Percentiles rank a stretch among this genome's conserved stretches.
phyloP scores from a whole-genome alignment of 2,329 filamentous ascomycete species.

The Ascomycota sp. region DNA sequence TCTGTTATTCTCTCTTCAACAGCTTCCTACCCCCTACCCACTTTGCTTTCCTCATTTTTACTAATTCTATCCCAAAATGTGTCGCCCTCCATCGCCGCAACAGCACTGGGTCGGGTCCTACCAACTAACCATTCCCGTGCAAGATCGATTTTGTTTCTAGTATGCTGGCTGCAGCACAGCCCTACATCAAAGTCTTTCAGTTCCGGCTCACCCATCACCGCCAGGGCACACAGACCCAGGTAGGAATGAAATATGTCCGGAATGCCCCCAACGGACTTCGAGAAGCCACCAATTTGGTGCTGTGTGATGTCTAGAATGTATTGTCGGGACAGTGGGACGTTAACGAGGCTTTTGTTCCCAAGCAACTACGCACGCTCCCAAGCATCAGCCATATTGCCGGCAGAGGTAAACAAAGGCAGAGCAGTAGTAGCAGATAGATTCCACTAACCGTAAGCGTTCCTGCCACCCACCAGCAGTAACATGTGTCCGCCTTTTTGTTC shows the following conservation, averaged over 20 bases:
- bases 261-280: constrained; percentile 45
- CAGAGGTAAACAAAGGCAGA: too few relatives aligned
- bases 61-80: too few relatives aligned
- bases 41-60: too few relatives aligned
- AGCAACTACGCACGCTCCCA: constrained; percentile 26
- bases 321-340: constrained; percentile 38
- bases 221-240: constrained; percentile 63
- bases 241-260: constrained; percentile 80
- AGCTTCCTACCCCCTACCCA: too few relatives aligned
- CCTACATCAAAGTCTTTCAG: constrained; percentile 54
- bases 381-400: not conserved
- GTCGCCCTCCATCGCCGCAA: too few relatives aligned
- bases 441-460: constrained; percentile 39
- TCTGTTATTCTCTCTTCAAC: too few relatives aligned
- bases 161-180: constrained; percentile 51
- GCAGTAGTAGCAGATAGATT: constrained; percentile 6
- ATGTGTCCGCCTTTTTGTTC: constrained; percentile 88
- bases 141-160: constrained; percentile 25
- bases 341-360: constrained; percentile 34
- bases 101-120: too few relatives aligned
- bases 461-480: constrained; percentile 84
- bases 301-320: constrained; percentile 77
- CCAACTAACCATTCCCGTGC: constrained; percentile 24
- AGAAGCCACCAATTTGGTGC: constrained; percentile 66
- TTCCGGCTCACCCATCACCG: constrained; percentile 47